Evolutionary conservation across 768 basidiomycete species (phyloP).

Genomic region (Dictyophora rubrovolvata): DNA sequence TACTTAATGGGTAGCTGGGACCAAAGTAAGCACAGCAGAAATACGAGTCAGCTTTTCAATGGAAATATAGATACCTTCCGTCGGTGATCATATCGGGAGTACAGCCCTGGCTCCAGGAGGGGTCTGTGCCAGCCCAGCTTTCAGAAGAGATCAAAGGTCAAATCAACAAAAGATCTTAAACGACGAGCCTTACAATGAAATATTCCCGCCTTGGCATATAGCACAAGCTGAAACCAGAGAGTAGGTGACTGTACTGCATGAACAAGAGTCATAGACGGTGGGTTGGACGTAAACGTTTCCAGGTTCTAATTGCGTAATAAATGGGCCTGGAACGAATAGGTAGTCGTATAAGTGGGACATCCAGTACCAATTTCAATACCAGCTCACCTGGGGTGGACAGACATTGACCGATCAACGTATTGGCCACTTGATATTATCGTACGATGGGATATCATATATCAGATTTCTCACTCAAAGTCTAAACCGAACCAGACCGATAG

Average conservation of each 20-base stretch:
- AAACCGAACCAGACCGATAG: no score
- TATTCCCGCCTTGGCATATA: conserved; percentile 38
- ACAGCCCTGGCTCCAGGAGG: conserved; percentile 27
- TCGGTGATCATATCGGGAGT: conserved; percentile 2
- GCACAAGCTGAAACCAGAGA: conserved; percentile 48
- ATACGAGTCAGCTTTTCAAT: neutral
- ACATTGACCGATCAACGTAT: neutral
- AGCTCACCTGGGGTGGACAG: neutral
- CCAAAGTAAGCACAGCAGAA: neutral
- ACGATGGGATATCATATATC: neutral
- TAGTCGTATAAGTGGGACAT: neutral
- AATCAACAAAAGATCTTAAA: neutral
- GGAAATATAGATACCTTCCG: neutral
- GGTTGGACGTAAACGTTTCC: neutral
- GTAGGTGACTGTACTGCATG: conserved; percentile 49
- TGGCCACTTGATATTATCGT: neutral
- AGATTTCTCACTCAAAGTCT: neutral
- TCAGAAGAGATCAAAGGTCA: neutral
- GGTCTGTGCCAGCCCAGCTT: neutral
- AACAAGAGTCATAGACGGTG: conserved; percentile 21
- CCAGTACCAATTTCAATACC: neutral
- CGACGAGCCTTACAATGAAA: conserved; percentile 23
- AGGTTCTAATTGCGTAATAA: neutral
- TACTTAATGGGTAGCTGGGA: conserved; percentile 34
- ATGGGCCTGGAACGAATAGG: neutral